Evolutionary conservation across 2,329 filamentous ascomycete genomes (phyloP).

Genomic region (Colletotrichum lentis): DNA sequence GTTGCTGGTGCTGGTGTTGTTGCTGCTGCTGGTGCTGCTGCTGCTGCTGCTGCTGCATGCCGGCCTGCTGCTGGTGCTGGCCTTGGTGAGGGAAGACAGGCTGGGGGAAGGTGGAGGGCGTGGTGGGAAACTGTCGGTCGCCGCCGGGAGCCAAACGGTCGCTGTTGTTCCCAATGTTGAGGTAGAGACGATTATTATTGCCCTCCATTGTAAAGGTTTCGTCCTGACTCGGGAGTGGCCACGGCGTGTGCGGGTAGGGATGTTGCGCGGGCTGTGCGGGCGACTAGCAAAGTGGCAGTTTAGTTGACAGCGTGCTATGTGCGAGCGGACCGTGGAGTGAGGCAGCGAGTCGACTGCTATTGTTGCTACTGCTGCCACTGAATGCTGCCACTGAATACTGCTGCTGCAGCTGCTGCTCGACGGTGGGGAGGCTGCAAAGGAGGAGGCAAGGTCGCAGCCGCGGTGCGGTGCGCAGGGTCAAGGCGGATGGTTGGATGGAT

Average conservation of each 20-base stretch:
- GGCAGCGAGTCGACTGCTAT: slow-evolving; percentile 14
- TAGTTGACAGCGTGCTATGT: slow-evolving; percentile 22
- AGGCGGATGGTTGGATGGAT: slow-evolving; percentile 33
- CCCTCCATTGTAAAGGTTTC: slow-evolving; percentile 56
- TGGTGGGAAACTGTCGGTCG: slow-evolving; percentile 81
- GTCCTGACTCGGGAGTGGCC: slow-evolving; percentile 22
- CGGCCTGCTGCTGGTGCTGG: slow-evolving; percentile 49
- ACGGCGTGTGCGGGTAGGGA: slow-evolving; percentile 26
- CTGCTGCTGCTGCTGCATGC: slow-evolving; percentile 44
- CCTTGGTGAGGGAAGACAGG: slow-evolving; percentile 69
- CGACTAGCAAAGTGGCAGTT: slow-evolving; percentile 33
- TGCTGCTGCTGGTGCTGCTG: slow-evolving; percentile 53
- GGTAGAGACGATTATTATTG: slow-evolving; percentile 69
- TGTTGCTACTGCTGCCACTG: background rate
- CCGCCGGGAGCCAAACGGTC: slow-evolving; percentile 67
- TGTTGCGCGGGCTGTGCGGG: slow-evolving; percentile 19
- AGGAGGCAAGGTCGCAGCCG: slow-evolving; percentile 30
- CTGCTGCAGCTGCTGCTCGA: background rate
- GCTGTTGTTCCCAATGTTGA: slow-evolving; percentile 73
- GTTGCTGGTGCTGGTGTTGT: slow-evolving; percentile 49
- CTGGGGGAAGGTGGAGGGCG: slow-evolving; percentile 95
- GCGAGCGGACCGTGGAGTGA: slow-evolving; percentile 13
- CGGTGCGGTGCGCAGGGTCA: slow-evolving; percentile 34
- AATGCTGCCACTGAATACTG: too few species aligned
- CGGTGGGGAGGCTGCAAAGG: slow-evolving; percentile 27